These are phyloP conservation scores for Mycena pura DNA, from an alignment of 768 basidiomycete genomes.

Conservation along the genomic window DNA sequence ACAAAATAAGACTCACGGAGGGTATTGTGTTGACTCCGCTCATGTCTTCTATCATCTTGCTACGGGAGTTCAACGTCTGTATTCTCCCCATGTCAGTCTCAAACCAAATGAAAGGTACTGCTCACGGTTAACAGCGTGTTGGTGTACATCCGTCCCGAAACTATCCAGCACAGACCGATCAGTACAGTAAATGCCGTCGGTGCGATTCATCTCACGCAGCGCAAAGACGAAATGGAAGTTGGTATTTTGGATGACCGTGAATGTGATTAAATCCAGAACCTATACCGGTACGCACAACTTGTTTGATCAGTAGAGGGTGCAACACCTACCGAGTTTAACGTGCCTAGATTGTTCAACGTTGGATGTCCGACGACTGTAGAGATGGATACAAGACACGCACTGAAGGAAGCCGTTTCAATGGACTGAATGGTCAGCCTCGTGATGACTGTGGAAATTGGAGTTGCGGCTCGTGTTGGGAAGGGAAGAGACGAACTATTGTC, in stretches of 20 bases:
- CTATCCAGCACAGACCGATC: not conserved
- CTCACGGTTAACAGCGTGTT: constrained; percentile 1
- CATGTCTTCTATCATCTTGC: not conserved
- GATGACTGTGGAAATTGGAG: not conserved
- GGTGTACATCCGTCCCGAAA: not conserved
- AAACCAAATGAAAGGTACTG: not conserved
- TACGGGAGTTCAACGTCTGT: not conserved
- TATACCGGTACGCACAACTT: not conserved
- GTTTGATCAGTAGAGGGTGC: not conserved
- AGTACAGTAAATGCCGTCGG: not conserved
- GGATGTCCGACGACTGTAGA: not conserved
- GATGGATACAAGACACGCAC: not conserved
- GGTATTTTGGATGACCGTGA: constrained; percentile 1
- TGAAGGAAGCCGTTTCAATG: constrained; percentile 4
- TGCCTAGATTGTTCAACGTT: not conserved
- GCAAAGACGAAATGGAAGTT: constrained; percentile 7
- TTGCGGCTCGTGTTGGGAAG: not conserved
- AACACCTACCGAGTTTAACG: not conserved
- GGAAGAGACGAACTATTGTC: not conserved
- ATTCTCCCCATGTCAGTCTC: not conserved
- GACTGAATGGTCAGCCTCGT: not conserved
- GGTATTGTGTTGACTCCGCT: not conserved
- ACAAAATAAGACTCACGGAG: not conserved
- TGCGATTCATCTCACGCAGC: not conserved
- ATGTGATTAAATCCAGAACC: constrained; percentile 1